Conservation (phyloP, 495 filamentous ascomycete species). For the Antarctomyces pellizariae region DNA sequence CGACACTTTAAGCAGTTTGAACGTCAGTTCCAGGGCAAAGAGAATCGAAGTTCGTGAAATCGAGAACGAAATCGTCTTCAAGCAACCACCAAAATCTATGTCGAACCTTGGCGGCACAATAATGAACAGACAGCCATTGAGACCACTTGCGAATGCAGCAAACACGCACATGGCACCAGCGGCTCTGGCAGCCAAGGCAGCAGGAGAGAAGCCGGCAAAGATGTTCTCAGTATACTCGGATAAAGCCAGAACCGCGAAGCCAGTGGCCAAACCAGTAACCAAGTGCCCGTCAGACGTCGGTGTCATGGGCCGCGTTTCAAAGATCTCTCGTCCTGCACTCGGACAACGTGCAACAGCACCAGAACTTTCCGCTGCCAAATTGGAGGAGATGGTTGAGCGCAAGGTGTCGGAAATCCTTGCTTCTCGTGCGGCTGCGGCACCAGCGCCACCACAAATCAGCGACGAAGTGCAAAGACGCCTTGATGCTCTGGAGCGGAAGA, state of each 20-base stretch:
- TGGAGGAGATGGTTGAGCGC: conserved; percentile 76
- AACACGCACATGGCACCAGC: conserved; percentile 36
- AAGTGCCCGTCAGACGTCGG: conserved; percentile 21
- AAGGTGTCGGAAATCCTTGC: conserved; percentile 80
- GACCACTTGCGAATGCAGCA: conserved; percentile 40
- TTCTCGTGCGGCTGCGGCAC: conserved; percentile 29
- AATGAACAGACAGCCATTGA: conserved; percentile 48
- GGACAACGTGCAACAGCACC: conserved; percentile 15
- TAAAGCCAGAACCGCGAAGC: conserved; percentile 23
- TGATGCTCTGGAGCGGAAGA: conserved; percentile 61
- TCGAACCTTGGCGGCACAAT: conserved; percentile 21
- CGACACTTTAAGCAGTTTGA: conserved; percentile 81
- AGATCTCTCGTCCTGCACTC: conserved; percentile 15
- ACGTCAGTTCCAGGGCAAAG: conserved; percentile 88
- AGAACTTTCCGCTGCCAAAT: conserved; percentile 44
- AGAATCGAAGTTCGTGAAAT: conserved; percentile 89
- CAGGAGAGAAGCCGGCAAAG: conserved; percentile 51
- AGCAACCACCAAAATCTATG: conserved; percentile 34
- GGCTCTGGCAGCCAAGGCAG: conserved; percentile 23
- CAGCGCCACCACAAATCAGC: conserved; percentile 34
- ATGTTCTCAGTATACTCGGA: conserved; percentile 70
- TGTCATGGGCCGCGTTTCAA: conserved; percentile 16
- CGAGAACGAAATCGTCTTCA: conserved; percentile 77
- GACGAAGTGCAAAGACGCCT: conserved; percentile 61
- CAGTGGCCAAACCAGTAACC: conserved; percentile 14